Conservation (phyloP, 352 stramenopile genomes). For the Phytophthora meadii region DNA sequence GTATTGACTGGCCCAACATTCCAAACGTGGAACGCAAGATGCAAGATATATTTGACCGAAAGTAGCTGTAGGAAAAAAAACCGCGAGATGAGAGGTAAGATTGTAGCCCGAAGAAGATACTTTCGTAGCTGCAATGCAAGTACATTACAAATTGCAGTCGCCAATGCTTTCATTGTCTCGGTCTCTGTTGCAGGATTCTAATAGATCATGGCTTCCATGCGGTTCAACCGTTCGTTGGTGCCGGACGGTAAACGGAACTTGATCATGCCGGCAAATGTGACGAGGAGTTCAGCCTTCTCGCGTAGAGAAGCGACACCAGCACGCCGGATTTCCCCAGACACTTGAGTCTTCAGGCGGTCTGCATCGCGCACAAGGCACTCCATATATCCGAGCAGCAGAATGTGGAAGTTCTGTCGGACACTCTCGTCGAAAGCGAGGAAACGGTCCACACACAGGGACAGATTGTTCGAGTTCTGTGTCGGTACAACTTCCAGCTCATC, state of each 20-base stretch:
- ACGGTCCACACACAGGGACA: conserved; percentile 78
- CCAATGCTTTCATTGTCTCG: conserved; percentile 15
- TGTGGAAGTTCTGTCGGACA: conserved; percentile 87
- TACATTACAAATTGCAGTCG: conserved; percentile 34
- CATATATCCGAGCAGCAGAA: conserved; percentile 87
- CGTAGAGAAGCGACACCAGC: conserved; percentile 56
- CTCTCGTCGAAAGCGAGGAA: conserved; percentile 84
- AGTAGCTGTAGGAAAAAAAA: conserved; percentile 26
- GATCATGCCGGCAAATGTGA: conserved; percentile 90
- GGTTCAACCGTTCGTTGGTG: conserved; percentile 86
- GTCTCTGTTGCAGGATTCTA: conserved; percentile 33
- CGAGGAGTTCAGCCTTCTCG: conserved; percentile 80
- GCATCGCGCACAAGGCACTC: conserved; percentile 87
- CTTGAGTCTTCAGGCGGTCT: conserved; percentile 79
- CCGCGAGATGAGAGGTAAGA: conserved; percentile 32
- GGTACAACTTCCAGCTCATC: conserved; percentile 81
- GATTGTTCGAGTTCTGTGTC: conserved; percentile 63
- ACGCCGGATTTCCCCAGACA: conserved; percentile 63
- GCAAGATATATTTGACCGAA: conserved; percentile 38
- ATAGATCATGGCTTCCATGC: conserved; percentile 91
- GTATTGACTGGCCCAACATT: background rate
- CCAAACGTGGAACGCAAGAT: conserved; percentile 16
- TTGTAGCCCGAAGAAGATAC: conserved; percentile 30
- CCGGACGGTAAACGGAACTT: conserved; percentile 85
- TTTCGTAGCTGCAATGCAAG: conserved; percentile 22